Percentiles rank a stretch among this genome's conserved stretches.
These are phyloP conservation scores for Lagerstroemia speciosa DNA, from an alignment of 345 rosid species.

Conservation along the genomic window DNA sequence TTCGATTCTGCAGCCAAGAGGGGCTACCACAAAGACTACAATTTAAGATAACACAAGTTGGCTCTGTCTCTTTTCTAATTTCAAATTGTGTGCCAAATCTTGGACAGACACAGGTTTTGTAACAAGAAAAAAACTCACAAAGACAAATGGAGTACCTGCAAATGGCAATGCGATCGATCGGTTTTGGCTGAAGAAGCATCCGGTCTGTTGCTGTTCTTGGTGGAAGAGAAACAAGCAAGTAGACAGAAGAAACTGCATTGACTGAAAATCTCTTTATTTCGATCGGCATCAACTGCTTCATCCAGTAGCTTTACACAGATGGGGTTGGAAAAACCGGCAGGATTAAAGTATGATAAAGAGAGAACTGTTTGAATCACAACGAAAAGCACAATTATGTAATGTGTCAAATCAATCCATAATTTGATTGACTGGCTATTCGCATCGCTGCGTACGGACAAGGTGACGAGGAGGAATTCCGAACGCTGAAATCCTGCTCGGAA, in stretches of 20 bases:
- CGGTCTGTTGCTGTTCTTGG: too few species aligned
- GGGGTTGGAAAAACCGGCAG: slow-evolving; percentile 32
- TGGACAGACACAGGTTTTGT: neutral
- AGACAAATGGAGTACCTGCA: neutral
- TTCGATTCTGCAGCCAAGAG: neutral
- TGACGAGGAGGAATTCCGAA: too few species aligned
- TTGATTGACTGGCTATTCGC: too few species aligned
- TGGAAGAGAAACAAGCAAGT: too few species aligned
- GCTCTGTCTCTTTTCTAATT: neutral
- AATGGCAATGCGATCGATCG: neutral
- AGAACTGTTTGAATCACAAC: too few species aligned
- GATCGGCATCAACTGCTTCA: slow-evolving; percentile 26
- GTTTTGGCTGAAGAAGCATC: neutral
- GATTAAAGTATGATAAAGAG: too few species aligned
- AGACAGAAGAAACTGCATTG: too few species aligned
- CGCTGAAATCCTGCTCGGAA: too few species aligned
- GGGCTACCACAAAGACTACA: neutral
- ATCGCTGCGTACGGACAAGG: too few species aligned
- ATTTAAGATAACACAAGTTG: neutral
- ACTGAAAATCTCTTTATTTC: too few species aligned
- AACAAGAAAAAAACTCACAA: neutral
- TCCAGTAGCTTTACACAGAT: neutral
- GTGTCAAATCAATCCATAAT: too few species aligned
- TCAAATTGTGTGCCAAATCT: neutral
- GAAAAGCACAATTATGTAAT: too few species aligned